Evolutionary conservation across 306 rosid species (phyloP), one percentile per base, ranked within the genome.

Genomic region (Cucurbita maxima): DNA sequence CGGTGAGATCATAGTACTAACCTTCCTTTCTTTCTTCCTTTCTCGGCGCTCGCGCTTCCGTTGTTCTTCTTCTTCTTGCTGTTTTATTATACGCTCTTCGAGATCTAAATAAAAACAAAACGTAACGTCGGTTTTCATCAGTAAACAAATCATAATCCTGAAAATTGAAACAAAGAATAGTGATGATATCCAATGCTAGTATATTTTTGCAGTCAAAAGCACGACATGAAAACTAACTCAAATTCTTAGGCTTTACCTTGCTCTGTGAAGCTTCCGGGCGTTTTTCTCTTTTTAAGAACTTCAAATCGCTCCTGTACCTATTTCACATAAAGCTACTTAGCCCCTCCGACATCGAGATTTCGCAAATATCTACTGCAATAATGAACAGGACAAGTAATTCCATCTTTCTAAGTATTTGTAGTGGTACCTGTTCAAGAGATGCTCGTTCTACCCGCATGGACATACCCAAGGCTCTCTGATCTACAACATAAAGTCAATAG

Each of bases 381-480:
- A n/a, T n/a, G n/a, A n/a, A n/a, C n/a, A n/a, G n/a, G n/a, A n/a
- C n/a, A n/a, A n/a, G n/a, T n/a, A 43, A 18, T 74, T 58, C 2
- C 66, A 41, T 58, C 15, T 45, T 58, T 5, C 68, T 16, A 58
- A 38, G 56, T 19, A 67, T 66, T 76, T 64, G 55, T 51, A 15
- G 37, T 20, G 67, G 55, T 59, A 89, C 97, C 97, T 95, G 99
- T 43, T 88, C n/a, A 36, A 95, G 93, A 79, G 96, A 88, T 78
- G 99, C 97, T 16, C 93, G 89, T 77, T 95, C 97, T 44, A 90
- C 96, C 79, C 96, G 83, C 99, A 95, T 95, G 72, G 99, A 95
- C 99, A 95, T 95, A 64, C 99, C 99, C 90, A 95, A 81, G 2
- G 97, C 97, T 85, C 97, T 86, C 83, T 95, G 97, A 85, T 91